Conservation (phyloP, 768 basidiomycete species). For the Pisolithus albus region DNA sequence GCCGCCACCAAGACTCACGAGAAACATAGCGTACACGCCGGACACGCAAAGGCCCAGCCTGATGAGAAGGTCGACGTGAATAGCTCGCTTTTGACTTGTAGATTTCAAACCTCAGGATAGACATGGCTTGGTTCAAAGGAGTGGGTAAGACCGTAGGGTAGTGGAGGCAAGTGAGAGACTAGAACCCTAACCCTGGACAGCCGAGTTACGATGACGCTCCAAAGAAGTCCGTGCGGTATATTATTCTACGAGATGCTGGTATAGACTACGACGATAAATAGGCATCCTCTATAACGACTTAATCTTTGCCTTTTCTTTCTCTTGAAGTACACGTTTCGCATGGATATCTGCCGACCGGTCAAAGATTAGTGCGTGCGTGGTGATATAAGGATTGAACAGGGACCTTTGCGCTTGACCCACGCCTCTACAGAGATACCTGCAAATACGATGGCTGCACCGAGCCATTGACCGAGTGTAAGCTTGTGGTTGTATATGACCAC, state of each 20-base stretch:
- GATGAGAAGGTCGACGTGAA: background rate
- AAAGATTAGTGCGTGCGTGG: background rate
- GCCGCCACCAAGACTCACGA: slow-evolving; percentile 42
- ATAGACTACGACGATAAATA: too few relatives aligned
- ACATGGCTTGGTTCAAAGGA: slow-evolving; percentile 9
- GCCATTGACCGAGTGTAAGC: slow-evolving; percentile 82
- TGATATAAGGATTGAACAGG: slow-evolving; percentile 13
- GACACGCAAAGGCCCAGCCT: slow-evolving; percentile 71
- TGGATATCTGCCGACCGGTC: slow-evolving; percentile 54
- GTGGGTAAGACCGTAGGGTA: too few relatives aligned
- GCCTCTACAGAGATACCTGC: slow-evolving; percentile 95
- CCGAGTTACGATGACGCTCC: too few relatives aligned
- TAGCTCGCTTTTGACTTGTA: background rate
- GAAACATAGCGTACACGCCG: slow-evolving; percentile 91
- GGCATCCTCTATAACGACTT: slow-evolving; percentile 53
- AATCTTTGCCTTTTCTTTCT: slow-evolving; percentile 78
- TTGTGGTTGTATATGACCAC: slow-evolving; percentile 88
- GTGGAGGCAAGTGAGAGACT: too few relatives aligned
- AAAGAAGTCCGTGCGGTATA: too few relatives aligned
- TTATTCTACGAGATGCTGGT: too few relatives aligned
- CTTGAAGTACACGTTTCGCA: slow-evolving; percentile 69
- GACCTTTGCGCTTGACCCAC: slow-evolving; percentile 82
- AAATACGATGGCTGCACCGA: slow-evolving; percentile 88
- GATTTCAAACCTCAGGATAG: slow-evolving; percentile 20
- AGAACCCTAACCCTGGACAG: too few relatives aligned